These are phyloP conservation scores for Wickerhamiella vanderwaltii DNA, from an alignment of 805 yeast genomes.

Conservation along the genomic window DNA sequence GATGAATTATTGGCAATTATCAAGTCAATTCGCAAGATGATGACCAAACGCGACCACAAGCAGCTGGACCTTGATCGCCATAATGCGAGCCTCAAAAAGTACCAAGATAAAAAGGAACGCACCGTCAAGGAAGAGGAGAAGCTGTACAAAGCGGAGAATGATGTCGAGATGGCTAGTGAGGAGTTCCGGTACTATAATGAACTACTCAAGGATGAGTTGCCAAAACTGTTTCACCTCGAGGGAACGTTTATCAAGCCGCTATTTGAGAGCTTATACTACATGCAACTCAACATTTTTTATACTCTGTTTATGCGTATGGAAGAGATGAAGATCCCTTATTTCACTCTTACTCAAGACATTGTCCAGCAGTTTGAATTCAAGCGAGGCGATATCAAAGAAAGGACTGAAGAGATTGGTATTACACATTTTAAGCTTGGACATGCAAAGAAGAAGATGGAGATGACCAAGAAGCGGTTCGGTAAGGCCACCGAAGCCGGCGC, in stretches of 20 bases:
- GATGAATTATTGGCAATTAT: slow-evolving; percentile 78
- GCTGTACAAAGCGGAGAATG: slow-evolving; percentile 79
- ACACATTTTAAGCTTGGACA: slow-evolving; percentile 85
- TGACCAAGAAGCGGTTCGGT: slow-evolving; percentile 59
- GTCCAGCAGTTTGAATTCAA: slow-evolving; percentile 65
- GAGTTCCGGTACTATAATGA: slow-evolving; percentile 94
- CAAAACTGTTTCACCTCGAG: slow-evolving; percentile 75
- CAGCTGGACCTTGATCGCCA: slow-evolving; percentile 88
- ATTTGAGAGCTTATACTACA: slow-evolving; percentile 87
- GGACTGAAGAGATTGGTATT: slow-evolving; percentile 76
- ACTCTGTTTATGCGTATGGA: slow-evolving; percentile 84
- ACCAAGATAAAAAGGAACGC: slow-evolving; percentile 71
- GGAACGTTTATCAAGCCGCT: slow-evolving; percentile 87
- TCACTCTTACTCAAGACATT: slow-evolving; percentile 75
- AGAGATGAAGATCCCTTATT: slow-evolving; percentile 93
- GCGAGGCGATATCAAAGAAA: slow-evolving; percentile 85
- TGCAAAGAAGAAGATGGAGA: slow-evolving; percentile 71
- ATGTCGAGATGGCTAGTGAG: slow-evolving; percentile 80
- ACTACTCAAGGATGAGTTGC: slow-evolving; percentile 82
- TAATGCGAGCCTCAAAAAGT: slow-evolving; percentile 53
- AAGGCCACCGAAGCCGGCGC: slow-evolving; percentile 28
- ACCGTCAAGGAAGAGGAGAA: slow-evolving; percentile 84
- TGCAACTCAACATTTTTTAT: slow-evolving; percentile 96
- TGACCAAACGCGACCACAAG: slow-evolving; percentile 89
- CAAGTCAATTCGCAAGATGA: slow-evolving; percentile 78